Evolutionary conservation across 768 basidiomycete genomes (phyloP).

Genomic region (Xerocomus brunneocitrinus): DNA sequence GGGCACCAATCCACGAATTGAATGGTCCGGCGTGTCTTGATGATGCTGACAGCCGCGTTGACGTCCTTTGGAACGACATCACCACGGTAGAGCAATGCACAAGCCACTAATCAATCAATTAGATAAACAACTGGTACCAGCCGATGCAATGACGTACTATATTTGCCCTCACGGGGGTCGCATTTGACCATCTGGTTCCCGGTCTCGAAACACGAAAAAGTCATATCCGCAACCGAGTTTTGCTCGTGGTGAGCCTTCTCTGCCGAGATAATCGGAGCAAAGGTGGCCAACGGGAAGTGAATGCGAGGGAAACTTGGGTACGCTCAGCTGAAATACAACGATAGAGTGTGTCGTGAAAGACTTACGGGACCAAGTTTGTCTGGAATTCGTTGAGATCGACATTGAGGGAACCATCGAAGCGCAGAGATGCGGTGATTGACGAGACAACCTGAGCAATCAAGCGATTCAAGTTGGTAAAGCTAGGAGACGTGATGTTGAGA

Average conservation of each 20-base stretch:
- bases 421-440: conserved; percentile 88
- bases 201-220: conserved; percentile 80
- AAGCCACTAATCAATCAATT: conserved; percentile 45
- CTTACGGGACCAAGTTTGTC: conserved; percentile 96
- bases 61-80: conserved; percentile 78
- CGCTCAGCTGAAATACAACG: background rate
- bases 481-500: conserved; percentile 78
- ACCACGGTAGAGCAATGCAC: conserved; percentile 68
- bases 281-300: conserved; percentile 97
- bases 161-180: conserved; percentile 75
- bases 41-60: conserved; percentile 66
- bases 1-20: conserved; percentile 79
- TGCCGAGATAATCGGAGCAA: conserved; percentile 88
- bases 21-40: conserved; percentile 77
- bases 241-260: conserved; percentile 96
- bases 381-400: conserved; percentile 95
- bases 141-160: conserved; percentile 40
- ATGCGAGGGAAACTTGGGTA: conserved; percentile 85
- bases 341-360: conserved; percentile 11
- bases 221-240: conserved; percentile 98
- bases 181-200: conserved; percentile 81
- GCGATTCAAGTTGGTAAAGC: conserved; percentile 93
- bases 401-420: conserved; percentile 61
- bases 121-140: background rate
- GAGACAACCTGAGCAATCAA: conserved; percentile 99